Evolutionary conservation across 257 asterid genomes (phyloP).

Genomic region (Knoxia roxburghii): DNA sequence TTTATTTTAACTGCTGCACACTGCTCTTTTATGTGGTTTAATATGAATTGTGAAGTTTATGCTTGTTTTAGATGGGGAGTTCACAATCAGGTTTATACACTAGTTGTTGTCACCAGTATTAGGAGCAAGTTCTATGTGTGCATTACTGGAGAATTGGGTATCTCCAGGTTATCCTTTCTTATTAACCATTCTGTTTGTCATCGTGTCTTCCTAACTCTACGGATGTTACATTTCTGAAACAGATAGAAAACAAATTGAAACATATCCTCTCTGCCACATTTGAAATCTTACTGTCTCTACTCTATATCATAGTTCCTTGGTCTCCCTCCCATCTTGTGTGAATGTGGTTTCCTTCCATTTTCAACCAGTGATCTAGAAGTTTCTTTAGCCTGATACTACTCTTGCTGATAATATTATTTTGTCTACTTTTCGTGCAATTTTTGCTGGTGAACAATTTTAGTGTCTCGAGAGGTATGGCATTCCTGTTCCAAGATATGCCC

Average conservation of each 20-base stretch:
- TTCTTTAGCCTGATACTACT: background rate
- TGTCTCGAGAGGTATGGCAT: slow-evolving; percentile 80
- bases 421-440: slow-evolving; percentile 1
- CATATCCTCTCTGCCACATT: background rate
- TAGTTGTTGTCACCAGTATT: background rate
- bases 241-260: too few relatives aligned
- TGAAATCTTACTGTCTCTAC: background rate
- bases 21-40: background rate
- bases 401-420: background rate
- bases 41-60: background rate
- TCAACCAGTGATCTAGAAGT: background rate
- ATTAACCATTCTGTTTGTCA: background rate
- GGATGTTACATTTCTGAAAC: background rate
- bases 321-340: background rate
- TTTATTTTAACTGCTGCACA: background rate
- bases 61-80: background rate
- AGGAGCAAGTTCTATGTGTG: background rate
- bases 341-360: background rate
- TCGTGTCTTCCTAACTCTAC: background rate
- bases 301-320: background rate
- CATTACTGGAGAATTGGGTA: background rate
- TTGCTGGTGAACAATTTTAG: slow-evolving; percentile 36
- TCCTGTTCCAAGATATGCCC: slow-evolving; percentile 87
- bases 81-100: background rate
- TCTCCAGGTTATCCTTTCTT: background rate